These are phyloP conservation scores for Elsinoe ampelina DNA, from an alignment of 2,329 filamentous ascomycete species.

Conservation along the genomic window DNA sequence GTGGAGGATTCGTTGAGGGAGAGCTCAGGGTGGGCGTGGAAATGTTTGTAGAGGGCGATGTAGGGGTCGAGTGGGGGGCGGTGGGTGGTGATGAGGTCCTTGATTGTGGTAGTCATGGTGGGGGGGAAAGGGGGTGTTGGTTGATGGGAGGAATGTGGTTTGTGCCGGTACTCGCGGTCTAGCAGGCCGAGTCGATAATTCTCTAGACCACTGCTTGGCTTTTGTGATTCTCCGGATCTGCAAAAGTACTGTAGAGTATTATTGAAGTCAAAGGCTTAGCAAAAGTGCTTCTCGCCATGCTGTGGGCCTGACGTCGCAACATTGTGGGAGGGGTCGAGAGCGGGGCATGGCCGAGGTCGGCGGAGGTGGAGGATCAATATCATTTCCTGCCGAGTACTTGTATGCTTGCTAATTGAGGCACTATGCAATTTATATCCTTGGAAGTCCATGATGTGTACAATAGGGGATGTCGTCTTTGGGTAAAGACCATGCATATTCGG, in stretches of 20 bases:
- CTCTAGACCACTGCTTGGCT: too few relatives aligned
- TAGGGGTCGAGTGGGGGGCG: conserved; percentile 38
- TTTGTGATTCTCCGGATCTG: too few relatives aligned
- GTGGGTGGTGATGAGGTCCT: conserved; percentile 26
- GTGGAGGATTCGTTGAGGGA: conserved; percentile 48
- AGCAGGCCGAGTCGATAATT: too few relatives aligned
- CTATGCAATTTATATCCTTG: background rate
- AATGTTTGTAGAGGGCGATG: conserved; percentile 48
- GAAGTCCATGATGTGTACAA: background rate
- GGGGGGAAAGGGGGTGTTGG: background rate
- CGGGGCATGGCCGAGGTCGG: background rate
- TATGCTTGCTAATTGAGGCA: background rate
- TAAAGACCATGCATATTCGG: too few relatives aligned
- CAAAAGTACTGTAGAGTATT: too few relatives aligned
- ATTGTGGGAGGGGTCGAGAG: background rate
- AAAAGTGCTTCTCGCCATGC: too few relatives aligned
- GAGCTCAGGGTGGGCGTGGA: conserved; percentile 52
- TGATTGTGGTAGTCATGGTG: background rate
- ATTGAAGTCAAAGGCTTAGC: too few relatives aligned
- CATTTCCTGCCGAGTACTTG: too few relatives aligned
- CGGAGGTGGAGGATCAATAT: background rate
- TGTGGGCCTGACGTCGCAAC: background rate
- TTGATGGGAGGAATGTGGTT: too few relatives aligned
- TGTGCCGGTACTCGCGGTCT: too few relatives aligned
- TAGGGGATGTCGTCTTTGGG: background rate